Percentiles rank a stretch among this genome's conserved stretches.
Evolutionary conservation across 257 asterid genomes (phyloP).

Genomic region (Solanum pinnatisectum): DNA sequence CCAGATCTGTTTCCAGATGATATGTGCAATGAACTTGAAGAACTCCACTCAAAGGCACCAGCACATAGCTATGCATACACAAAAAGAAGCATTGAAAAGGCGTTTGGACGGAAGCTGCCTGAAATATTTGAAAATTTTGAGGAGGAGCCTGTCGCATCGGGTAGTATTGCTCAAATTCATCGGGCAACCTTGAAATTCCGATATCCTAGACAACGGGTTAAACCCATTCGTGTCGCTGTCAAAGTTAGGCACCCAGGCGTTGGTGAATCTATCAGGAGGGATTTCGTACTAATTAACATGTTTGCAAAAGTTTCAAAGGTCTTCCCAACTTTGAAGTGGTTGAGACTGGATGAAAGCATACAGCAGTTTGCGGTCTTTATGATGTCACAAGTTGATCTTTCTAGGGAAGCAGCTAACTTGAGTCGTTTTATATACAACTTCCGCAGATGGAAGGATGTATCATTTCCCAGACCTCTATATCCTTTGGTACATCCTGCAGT

Average conservation of each 20-base stretch:
- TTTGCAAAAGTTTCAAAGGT: conserved; percentile 53
- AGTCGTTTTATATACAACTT: conserved; percentile 80
- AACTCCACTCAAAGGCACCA: conserved; percentile 75
- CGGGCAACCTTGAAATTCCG: conserved; percentile 59
- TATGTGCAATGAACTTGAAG: conserved; percentile 63
- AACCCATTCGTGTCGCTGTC: conserved; percentile 77
- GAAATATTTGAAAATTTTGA: conserved; percentile 73
- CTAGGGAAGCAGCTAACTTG: conserved; percentile 89
- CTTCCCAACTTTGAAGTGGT: conserved; percentile 70
- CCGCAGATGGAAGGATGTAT: conserved; percentile 71
- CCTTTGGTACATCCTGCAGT: conserved; percentile 95
- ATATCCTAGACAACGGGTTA: conserved; percentile 46
- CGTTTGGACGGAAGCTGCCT: conserved; percentile 61
- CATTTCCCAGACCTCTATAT: conserved; percentile 84
- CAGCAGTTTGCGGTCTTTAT: conserved; percentile 80
- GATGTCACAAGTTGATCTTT: conserved; percentile 94
- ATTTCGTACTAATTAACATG: conserved; percentile 52
- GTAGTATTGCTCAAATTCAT: conserved; percentile 86
- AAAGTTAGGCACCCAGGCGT: conserved; percentile 95
- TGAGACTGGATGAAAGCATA: conserved; percentile 79
- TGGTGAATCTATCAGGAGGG: conserved; percentile 73
- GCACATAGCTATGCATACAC: conserved; percentile 70
- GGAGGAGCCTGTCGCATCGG: conserved; percentile 83
- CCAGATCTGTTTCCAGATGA: conserved; percentile 82
- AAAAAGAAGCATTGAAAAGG: conserved; percentile 58